Evolutionary conservation across 2,329 filamentous ascomycete species (phyloP).

Genomic region (Nemania serpens): DNA sequence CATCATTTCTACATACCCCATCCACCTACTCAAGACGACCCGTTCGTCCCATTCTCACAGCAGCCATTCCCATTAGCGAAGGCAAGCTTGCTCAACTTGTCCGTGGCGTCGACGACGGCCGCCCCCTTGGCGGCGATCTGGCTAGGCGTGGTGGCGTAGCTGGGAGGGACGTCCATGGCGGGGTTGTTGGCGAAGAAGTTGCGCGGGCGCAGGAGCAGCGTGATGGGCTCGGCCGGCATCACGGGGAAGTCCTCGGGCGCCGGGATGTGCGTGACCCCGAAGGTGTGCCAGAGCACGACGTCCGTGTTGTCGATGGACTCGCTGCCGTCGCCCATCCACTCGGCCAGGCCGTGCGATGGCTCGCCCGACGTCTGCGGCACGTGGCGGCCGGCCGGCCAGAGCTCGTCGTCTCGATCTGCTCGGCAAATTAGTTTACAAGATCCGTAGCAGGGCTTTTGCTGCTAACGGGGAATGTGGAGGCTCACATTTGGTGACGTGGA

Average conservation of each 20-base stretch:
- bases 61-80: slow-evolving; percentile 30
- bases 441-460: not conserved
- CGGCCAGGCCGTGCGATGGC: slow-evolving; percentile 71
- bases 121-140: slow-evolving; percentile 50
- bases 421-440: not conserved
- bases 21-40: slow-evolving; percentile 4
- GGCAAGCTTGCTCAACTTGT: slow-evolving; percentile 39
- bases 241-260: slow-evolving; percentile 89
- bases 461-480: not conserved
- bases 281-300: slow-evolving; percentile 91
- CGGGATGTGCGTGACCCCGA: slow-evolving; percentile 88
- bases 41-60: slow-evolving; percentile 32
- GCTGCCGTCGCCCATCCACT: slow-evolving; percentile 75
- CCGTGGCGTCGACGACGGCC: slow-evolving; percentile 40
- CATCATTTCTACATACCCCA: no score
- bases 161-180: slow-evolving; percentile 79
- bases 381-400: slow-evolving; percentile 85
- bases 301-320: slow-evolving; percentile 79
- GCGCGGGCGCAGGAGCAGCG: slow-evolving; percentile 74
- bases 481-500: slow-evolving; percentile 89
- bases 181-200: slow-evolving; percentile 86
- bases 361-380: slow-evolving; percentile 87
- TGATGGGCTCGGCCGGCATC: slow-evolving; percentile 89
- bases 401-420: slow-evolving; percentile 75
- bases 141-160: slow-evolving; percentile 73